These are phyloP conservation scores for Xylaria sp. DNA, from an alignment of 2,329 filamentous ascomycete species.

Conservation along the genomic window DNA sequence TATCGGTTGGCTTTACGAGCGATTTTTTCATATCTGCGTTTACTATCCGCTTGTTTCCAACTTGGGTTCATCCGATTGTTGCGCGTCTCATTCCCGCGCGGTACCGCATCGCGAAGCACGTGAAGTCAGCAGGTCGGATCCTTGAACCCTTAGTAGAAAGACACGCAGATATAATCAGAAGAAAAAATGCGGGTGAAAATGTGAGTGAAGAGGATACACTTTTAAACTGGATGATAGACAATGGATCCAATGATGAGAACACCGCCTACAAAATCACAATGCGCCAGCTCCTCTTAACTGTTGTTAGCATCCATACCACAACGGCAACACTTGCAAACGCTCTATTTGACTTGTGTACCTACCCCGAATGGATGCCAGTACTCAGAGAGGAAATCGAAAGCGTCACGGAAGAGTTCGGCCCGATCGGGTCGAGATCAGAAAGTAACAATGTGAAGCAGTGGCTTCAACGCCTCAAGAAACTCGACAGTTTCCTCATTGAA, in stretches of 20 bases:
- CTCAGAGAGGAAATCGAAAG: conserved; percentile 34
- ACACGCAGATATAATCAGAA: conserved; percentile 14
- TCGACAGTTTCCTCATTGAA: conserved; percentile 36
- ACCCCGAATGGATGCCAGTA: conserved; percentile 34
- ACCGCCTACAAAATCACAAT: conserved; percentile 5
- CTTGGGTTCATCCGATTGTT: conserved; percentile 29
- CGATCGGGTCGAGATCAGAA: not conserved
- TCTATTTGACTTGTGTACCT: conserved; percentile 36
- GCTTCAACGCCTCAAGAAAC: conserved; percentile 27
- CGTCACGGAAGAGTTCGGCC: conserved; percentile 18
- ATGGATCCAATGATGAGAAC: conserved; percentile 26
- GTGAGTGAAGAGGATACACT: conserved; percentile 32
- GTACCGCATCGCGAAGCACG: conserved; percentile 11
- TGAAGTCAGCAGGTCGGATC: not conserved
- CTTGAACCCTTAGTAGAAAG: conserved; percentile 20
- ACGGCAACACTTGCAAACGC: conserved; percentile 10
- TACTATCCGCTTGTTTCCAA: conserved; percentile 34
- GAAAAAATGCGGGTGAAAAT: conserved; percentile 1
- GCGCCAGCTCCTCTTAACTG: conserved; percentile 22
- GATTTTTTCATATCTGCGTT: conserved; percentile 33
- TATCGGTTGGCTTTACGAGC: conserved; percentile 31
- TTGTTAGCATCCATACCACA: conserved; percentile 29
- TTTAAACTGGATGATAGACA: conserved; percentile 36
- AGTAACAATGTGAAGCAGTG: conserved; percentile 20
- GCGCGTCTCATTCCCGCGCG: conserved; percentile 54